A percentile compares a stretch with the other conserved stretches of the same genome.
These are phyloP conservation scores for Phytophthora meadii DNA, from an alignment of 352 stramenopile genomes.

Conservation along the genomic window DNA sequence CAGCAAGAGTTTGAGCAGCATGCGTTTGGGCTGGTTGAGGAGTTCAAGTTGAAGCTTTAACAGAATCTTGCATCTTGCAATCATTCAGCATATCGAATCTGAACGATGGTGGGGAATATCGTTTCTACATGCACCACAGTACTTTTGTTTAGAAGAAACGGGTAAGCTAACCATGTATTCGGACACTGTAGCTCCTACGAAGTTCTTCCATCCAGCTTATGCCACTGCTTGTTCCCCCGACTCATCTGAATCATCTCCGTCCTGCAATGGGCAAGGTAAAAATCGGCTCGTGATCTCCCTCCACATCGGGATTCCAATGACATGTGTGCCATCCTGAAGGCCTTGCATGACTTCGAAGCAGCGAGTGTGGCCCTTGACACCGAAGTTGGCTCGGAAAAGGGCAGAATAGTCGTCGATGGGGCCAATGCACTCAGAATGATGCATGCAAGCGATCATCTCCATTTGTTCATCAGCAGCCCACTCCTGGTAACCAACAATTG, in stretches of 20 bases:
- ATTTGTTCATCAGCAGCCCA: constrained; percentile 51
- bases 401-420: constrained; percentile 49
- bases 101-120: too few species aligned
- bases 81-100: too few species aligned
- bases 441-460: constrained; percentile 56
- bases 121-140: too few species aligned
- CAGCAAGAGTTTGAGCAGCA: too few species aligned
- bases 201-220: not conserved
- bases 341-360: constrained; percentile 57
- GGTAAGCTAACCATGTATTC: too few species aligned
- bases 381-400: constrained; percentile 57
- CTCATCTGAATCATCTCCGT: not conserved
- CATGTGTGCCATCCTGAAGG: constrained; percentile 32
- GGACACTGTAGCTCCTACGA: too few species aligned
- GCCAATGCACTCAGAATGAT: constrained; percentile 55
- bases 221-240: not conserved
- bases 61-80: too few species aligned
- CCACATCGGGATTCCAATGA: constrained; percentile 56
- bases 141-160: too few species aligned
- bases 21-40: too few species aligned
- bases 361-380: constrained; percentile 45
- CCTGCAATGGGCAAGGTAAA: constrained; percentile 34
- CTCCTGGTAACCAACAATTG: constrained; percentile 45
- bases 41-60: too few species aligned
- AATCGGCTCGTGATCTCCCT: constrained; percentile 46